Conservation (phyloP, 345 rosid genomes). For the Linum lewisii region DNA sequence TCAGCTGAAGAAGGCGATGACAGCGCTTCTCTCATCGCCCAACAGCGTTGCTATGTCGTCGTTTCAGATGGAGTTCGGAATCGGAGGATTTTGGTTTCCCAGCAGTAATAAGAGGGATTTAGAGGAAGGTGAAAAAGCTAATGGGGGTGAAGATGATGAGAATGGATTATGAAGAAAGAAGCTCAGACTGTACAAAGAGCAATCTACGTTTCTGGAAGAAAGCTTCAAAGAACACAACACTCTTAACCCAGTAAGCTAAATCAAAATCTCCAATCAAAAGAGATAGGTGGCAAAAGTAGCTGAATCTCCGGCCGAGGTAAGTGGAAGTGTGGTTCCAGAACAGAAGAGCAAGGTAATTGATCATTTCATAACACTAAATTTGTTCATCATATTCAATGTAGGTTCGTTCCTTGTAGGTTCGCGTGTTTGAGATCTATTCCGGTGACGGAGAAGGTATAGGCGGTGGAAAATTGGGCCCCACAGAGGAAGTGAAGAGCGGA, state of each 20-base stretch:
- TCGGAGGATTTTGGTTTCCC: too few species aligned
- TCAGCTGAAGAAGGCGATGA: too few species aligned
- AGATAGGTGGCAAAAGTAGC: conserved; percentile 60
- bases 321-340: conserved; percentile 99
- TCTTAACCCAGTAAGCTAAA: too few species aligned
- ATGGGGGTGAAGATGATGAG: conserved; percentile 41
- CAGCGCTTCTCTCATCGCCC: too few species aligned
- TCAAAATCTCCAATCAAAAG: conserved; percentile 51
- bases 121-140: too few species aligned
- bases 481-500: too few species aligned
- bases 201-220: conserved; percentile 36
- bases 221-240: conserved; percentile 38
- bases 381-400: not conserved
- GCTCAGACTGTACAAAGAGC: conserved; percentile 42
- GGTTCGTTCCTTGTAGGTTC: too few species aligned
- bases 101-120: too few species aligned
- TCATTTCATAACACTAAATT: not conserved
- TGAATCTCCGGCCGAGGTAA: conserved; percentile 77
- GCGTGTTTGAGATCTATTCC: too few species aligned
- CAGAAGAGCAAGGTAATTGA: conserved; percentile 86
- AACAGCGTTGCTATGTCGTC: too few species aligned
- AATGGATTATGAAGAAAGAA: conserved; percentile 49
- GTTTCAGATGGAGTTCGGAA: too few species aligned
- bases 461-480: not conserved
- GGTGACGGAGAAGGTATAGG: not conserved